phyloP scores from a whole-genome alignment of 2,329 filamentous ascomycete genomes.

The Trichoderma endophyticum region DNA sequence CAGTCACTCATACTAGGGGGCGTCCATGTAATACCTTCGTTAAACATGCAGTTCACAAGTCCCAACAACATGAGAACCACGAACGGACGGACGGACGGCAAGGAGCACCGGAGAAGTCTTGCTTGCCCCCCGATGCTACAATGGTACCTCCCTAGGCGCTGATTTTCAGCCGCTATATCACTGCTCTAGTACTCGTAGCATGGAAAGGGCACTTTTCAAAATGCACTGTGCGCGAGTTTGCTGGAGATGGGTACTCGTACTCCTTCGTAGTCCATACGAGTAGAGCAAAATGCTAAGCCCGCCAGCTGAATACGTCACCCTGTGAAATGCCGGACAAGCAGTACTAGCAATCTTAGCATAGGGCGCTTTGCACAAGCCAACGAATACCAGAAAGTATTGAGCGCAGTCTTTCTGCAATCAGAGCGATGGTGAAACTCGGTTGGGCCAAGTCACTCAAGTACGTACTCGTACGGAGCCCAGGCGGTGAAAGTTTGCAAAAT shows the following conservation, averaged over 20 bases:
- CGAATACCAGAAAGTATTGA: neutral
- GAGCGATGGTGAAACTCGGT: slow-evolving; percentile 8
- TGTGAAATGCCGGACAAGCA: neutral
- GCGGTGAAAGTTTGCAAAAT: neutral
- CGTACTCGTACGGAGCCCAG: neutral
- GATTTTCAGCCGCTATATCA: neutral
- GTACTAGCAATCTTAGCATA: neutral
- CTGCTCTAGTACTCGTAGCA: neutral
- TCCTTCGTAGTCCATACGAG: neutral
- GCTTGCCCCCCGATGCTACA: neutral
- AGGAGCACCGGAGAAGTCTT: neutral
- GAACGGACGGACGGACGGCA: neutral
- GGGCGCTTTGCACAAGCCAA: neutral
- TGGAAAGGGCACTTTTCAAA: neutral
- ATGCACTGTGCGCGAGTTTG: neutral
- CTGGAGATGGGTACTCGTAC: neutral
- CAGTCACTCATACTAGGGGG: neutral
- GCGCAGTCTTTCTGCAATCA: neutral
- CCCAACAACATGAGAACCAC: neutral
- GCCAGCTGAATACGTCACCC: neutral
- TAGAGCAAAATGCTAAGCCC: neutral
- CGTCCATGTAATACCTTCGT: neutral
- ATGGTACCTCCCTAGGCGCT: neutral
- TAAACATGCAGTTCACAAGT: neutral
- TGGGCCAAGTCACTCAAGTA: neutral